Evolutionary conservation across 1,139 yeast genomes (phyloP), one percentile per base, ranked within the genome.

Genomic region (Meyerozyma athensensis): DNA sequence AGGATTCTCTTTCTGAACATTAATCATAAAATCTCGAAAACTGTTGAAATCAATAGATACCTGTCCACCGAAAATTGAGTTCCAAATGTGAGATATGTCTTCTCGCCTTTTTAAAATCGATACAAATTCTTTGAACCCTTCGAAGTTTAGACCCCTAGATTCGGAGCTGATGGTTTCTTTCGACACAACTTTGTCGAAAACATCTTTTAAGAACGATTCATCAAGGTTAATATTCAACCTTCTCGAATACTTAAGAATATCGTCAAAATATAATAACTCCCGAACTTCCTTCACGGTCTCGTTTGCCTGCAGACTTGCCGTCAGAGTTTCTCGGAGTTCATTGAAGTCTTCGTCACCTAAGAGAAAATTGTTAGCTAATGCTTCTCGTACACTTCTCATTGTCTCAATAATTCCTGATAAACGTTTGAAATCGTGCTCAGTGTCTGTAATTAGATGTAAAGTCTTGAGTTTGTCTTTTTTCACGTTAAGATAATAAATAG

Each of bases 61-160:
- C 74, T 52, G 16, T 59, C 35, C 37, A 4, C 47, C 54, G 34
- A 53, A 49, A 5, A 60, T 10, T 1, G 31, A 7, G 7, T 43
- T 28, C 65, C 68, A 68, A 13, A 69, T 56, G 1, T 36, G 35
- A 3, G 40, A 41, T 7, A 70, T 49, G 40, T 69, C 76, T 24
- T 52, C 47, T 34, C 76, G 50, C 23, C 47, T 50, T 43, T 68
- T 68, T 33, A 70, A 50, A 2, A 58, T 58, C 20, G 77, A 71
- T 2, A 90, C 90, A 56, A 89, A 86, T 19, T 58, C 55, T 52
- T 84, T 82, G 56, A 90, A 90, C 48, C 86, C 87, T 3, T 68
- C 71, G 50, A 86, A 87, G 44, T 77, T 72, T 19, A 90, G 60
- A 2, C 58, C 58, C 31, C 44, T 48, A 30, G 32, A 34, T 8